Percentiles rank a stretch among this genome's conserved stretches.
phyloP scores from a whole-genome alignment of 2,329 filamentous ascomycete species.

The Akanthomyces dipterigenus region DNA sequence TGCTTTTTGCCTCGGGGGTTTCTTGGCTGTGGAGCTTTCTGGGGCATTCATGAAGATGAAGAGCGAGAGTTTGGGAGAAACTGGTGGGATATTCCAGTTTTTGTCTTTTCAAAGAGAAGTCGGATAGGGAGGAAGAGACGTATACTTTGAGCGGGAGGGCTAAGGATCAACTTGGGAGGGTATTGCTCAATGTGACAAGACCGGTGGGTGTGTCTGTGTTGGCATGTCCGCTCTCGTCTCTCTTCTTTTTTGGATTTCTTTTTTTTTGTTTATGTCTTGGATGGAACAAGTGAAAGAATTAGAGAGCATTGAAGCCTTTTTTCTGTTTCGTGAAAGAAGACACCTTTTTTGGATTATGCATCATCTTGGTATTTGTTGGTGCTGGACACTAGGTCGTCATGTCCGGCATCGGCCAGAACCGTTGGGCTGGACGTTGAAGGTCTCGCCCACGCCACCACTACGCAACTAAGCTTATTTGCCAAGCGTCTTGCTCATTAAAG shows the following conservation, averaged over 20 bases:
- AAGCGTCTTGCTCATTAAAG: no score
- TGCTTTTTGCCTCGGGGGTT: no score
- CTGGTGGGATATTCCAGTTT: no score
- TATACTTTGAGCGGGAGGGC: background rate
- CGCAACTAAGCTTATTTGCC: no score
- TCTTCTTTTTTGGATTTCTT: background rate
- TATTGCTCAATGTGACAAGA: background rate
- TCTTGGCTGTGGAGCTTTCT: background rate
- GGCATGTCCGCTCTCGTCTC: background rate
- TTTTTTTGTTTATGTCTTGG: background rate
- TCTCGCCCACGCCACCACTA: no score
- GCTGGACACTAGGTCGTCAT: no score
- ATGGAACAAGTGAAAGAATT: background rate
- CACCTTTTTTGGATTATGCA: no score
- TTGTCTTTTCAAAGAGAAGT: background rate
- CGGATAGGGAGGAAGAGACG: background rate
- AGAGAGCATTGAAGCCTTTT: background rate
- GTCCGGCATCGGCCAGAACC: no score
- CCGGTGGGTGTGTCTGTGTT: background rate
- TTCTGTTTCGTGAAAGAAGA: background rate
- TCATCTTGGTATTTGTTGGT: no score
- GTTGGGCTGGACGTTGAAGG: no score
- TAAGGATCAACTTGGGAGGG: background rate
- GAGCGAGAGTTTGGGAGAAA: background rate
- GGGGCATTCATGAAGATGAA: conserved; percentile 3